Conservation (phyloP, 306 rosid genomes). For the Glycyrrhiza uralensis region DNA sequence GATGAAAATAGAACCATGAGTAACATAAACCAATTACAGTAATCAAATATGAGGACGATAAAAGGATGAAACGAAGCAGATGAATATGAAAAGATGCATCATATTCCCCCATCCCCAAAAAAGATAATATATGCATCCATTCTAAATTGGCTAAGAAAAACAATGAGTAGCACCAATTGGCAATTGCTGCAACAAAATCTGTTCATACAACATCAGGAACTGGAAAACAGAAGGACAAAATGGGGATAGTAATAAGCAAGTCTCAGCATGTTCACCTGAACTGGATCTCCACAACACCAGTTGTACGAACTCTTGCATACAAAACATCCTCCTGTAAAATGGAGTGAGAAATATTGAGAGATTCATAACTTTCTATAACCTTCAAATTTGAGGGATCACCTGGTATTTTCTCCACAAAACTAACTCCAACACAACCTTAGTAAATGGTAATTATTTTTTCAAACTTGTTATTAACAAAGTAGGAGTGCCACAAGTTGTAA, state of each 20-base stretch:
- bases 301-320: conserved; percentile 94
- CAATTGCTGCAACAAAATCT: not conserved
- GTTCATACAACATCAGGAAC: not conserved
- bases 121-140: not conserved
- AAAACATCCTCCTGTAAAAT: conserved; percentile 85
- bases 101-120: not conserved
- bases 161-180: not conserved
- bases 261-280: conserved; percentile 67
- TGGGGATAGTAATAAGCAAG: not conserved
- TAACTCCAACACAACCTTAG: not conserved
- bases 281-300: conserved; percentile 99
- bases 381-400: not conserved
- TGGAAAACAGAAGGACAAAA: not conserved
- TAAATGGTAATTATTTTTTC: not conserved
- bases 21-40: not conserved
- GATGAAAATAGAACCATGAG: not conserved
- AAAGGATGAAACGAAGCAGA: not conserved
- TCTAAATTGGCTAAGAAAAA: not conserved
- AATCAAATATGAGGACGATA: not conserved
- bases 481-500: not conserved
- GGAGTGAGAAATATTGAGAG: conserved; percentile 15
- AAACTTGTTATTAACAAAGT: not conserved
- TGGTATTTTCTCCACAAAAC: not conserved
- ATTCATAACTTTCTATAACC: not conserved
- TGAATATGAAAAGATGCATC: not conserved